Evolutionary conservation across 345 rosid species (phyloP).

Genomic region (Microthlaspi erraticum): DNA sequence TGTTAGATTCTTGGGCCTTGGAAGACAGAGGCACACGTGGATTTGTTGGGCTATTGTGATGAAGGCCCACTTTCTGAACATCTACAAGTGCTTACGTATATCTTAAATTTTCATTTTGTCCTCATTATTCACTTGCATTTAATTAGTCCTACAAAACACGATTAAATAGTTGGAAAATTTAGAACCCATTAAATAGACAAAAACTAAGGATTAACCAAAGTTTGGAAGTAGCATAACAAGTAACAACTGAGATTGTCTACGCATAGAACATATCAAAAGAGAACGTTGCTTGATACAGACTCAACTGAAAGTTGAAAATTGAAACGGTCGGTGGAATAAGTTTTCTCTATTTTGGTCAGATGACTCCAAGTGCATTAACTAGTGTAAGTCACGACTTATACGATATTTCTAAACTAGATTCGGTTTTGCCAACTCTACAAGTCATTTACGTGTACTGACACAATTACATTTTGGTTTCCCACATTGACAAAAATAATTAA

Average conservation of each 20-base stretch:
- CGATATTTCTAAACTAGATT: neutral
- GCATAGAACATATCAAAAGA: neutral
- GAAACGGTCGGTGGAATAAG: constrained; percentile 15
- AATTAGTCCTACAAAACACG: neutral
- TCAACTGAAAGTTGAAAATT: constrained; percentile 18
- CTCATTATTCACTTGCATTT: neutral
- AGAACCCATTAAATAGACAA: no score
- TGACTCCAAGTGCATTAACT: neutral
- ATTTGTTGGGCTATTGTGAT: constrained; percentile 29
- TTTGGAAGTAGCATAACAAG: neutral
- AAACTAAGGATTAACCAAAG: neutral
- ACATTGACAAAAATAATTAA: neutral
- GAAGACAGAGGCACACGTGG: constrained; percentile 14
- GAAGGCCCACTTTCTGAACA: constrained; percentile 23
- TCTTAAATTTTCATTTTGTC: neutral
- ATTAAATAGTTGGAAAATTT: neutral
- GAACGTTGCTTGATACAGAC: constrained; percentile 1
- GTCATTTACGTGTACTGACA: no score
- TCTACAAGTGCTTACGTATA: neutral
- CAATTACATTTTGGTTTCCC: neutral
- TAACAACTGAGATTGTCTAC: constrained; percentile 2
- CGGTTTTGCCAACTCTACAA: no score
- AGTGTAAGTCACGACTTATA: neutral
- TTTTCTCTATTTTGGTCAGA: no score
- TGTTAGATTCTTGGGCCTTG: constrained; percentile 19